A percentile compares a stretch with the other conserved stretches of the same genome.
Evolutionary conservation across 345 rosid genomes (phyloP).

Genomic region (Anastatica hierochuntica): DNA sequence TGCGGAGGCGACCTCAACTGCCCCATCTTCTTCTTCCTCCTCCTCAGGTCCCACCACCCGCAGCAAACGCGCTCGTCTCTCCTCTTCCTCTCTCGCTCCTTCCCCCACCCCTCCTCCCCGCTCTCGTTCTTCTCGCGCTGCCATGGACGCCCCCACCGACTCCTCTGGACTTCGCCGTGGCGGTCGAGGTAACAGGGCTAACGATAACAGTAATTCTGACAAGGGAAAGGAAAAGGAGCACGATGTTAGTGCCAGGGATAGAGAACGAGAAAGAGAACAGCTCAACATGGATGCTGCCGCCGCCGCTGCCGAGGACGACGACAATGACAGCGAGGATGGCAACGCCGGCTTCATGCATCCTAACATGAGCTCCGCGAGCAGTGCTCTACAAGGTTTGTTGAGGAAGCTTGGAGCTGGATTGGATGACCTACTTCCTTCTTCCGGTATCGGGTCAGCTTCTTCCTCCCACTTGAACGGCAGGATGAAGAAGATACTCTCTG

Average conservation of each 20-base stretch:
- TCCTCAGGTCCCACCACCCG: conserved; percentile 79
- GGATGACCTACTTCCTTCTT: conserved; percentile 82
- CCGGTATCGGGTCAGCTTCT: conserved; percentile 73
- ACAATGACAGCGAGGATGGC: conserved; percentile 82
- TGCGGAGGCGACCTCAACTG: conserved; percentile 99
- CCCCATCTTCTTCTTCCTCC: conserved; percentile 74
- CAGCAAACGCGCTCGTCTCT: conserved; percentile 61
- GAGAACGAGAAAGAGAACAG: conserved; percentile 41
- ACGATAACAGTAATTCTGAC: conserved; percentile 34
- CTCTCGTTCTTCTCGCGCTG: conserved; percentile 37
- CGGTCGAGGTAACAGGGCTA: conserved; percentile 39
- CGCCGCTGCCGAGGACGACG: conserved; percentile 56
- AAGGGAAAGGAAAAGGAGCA: conserved; percentile 97
- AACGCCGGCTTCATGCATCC: conserved; percentile 73
- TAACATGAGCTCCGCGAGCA: conserved; percentile 88
- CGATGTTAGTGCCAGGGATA: conserved; percentile 48
- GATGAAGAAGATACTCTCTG: conserved; percentile 86
- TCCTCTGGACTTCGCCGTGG: conserved; percentile 71
- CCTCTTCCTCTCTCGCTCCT: conserved; percentile 23
- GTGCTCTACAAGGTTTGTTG: conserved; percentile 84
- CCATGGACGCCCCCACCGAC: conserved; percentile 72
- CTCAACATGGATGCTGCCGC: conserved; percentile 56
- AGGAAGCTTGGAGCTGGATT: conserved; percentile 96
- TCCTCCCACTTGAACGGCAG: conserved; percentile 78
- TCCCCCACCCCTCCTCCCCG: conserved; percentile 29